Evolutionary conservation across 176 grass and related monocot species (phyloP), one percentile per base, ranked within the genome.

Genomic region (Leersia perrieri): DNA sequence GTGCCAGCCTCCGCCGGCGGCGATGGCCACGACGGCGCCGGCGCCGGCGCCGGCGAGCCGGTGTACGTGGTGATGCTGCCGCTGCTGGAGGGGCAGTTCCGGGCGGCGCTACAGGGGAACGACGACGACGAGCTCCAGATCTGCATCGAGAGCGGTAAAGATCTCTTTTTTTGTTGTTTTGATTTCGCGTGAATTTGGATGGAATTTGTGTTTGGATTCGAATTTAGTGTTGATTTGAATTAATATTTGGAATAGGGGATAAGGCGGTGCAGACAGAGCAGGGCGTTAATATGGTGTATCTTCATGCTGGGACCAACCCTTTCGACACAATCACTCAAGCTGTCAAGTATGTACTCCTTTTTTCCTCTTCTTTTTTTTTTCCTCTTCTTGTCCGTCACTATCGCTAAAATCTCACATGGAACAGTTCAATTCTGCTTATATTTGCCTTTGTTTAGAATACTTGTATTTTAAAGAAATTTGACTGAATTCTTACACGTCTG

Each of bases 71-170:
- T 92, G 29, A 77, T 97, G 84, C 88, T 97, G 29, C 95, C 95
- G 28, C 80, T 97, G 68, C 85, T 97, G 34, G 92, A 97, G 58
- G 94, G 95, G 0, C 77, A 83, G 63, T 97, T 97, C 83, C 84
- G 95, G 12, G 88, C 89, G 22, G 82, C 60, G 70, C 82, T 97
- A 53, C 89, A 94, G 83, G 94, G 94, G 11, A 97, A 92, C 70
- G 87, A 90, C 3, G 9, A 9, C 6, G 91, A 97, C 57, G 27
- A 97, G 85, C 66, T 97, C 29, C 27, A 97, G 76, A 86, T 97
- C 7, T 92, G 85, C 72, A 35, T 94, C 68, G 94, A 97, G 85
- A 97, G 91, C 88, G 94, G 94, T 97, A 73, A 76, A 23, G n/a
- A n/a, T n/a, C n/a, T n/a, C n/a, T n/a, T n/a, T n/a, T n/a, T n/a